Conservation (phyloP, 1,284 basidiomycete genomes). For the Malassezia furfur region DNA sequence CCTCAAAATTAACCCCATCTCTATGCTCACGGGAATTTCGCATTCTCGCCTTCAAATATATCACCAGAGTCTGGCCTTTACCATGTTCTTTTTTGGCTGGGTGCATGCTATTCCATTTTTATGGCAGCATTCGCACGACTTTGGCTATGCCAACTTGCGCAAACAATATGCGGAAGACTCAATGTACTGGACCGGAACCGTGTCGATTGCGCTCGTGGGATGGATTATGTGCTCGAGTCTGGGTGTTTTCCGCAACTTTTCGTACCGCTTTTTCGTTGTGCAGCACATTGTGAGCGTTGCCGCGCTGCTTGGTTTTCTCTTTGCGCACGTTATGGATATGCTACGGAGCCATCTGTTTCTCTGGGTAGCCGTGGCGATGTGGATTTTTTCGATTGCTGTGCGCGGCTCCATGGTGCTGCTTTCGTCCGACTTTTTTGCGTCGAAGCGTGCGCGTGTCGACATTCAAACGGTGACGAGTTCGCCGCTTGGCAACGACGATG, state of each 20-base stretch:
- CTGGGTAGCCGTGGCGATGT: constrained; percentile 9
- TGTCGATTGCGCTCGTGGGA: constrained; percentile 14
- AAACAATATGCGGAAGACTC: background rate
- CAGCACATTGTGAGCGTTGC: constrained; percentile 32
- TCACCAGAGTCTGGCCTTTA: constrained; percentile 32
- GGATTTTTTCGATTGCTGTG: constrained; percentile 8
- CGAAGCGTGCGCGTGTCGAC: constrained; percentile 3
- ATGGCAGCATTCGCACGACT: background rate
- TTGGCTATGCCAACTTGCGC: background rate
- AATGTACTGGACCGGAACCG: background rate
- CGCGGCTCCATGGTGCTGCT: constrained; percentile 5
- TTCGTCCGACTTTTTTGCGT: constrained; percentile 11
- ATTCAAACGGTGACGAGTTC: background rate
- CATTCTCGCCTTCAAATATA: constrained; percentile 39
- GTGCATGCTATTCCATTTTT: constrained; percentile 2
- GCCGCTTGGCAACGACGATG: background rate
- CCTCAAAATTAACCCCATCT: constrained; percentile 39
- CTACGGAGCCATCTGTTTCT: background rate
- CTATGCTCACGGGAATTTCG: constrained; percentile 30
- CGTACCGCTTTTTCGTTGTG: constrained; percentile 42
- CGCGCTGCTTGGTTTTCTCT: constrained; percentile 26
- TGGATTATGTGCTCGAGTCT: constrained; percentile 30
- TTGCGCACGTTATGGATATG: constrained; percentile 10
- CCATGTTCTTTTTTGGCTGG: background rate
- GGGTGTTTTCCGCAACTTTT: constrained; percentile 29